phyloP scores from a whole-genome alignment of 2,329 filamentous ascomycete genomes.

The Colletotrichum sp. region DNA sequence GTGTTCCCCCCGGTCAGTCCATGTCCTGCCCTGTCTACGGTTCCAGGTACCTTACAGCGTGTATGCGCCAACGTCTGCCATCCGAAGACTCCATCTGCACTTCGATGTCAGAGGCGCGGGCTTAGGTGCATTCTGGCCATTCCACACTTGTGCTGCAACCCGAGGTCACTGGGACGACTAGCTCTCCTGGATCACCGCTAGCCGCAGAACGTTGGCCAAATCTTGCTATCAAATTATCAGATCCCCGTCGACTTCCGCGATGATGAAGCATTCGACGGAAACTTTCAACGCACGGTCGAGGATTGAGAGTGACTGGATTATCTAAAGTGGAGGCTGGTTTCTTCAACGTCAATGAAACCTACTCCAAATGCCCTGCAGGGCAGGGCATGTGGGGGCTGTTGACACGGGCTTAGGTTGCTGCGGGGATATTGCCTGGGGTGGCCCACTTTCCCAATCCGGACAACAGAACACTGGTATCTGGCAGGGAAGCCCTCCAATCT shows the following conservation, averaged over 20 bases:
- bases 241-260: background rate
- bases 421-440: background rate
- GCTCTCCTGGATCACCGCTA: slow-evolving; percentile 8
- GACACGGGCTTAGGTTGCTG: no score
- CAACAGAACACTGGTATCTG: background rate
- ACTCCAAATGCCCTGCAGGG: background rate
- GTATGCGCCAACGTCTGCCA: slow-evolving; percentile 4
- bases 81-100: slow-evolving; percentile 3
- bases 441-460: slow-evolving; percentile 1
- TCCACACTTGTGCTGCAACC: background rate
- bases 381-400: background rate
- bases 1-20: background rate
- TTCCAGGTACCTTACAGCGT: slow-evolving; percentile 17
- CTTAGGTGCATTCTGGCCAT: background rate
- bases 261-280: background rate
- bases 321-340: background rate
- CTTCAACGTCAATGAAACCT: background rate
- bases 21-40: background rate
- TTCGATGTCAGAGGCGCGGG: background rate
- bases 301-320: background rate
- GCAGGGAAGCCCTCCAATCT: background rate
- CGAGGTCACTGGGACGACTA: slow-evolving; percentile 2
- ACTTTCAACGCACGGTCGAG: background rate
- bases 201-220: background rate
- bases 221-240: background rate